phyloP scores from a whole-genome alignment of 2,329 filamentous ascomycete genomes.

The Fragosphaeria purpurea region DNA sequence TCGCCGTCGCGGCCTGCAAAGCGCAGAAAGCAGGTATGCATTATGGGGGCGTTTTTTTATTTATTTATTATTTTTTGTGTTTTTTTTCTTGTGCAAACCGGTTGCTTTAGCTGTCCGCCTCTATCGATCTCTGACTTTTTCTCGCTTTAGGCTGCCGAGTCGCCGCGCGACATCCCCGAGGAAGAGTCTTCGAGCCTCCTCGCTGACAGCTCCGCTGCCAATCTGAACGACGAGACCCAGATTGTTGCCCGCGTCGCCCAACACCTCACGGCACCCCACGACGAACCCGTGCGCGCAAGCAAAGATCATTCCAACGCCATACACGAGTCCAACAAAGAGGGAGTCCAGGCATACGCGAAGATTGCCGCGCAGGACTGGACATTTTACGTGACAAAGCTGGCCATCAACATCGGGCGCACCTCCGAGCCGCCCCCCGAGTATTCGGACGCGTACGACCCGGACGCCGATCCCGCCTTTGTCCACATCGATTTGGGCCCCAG shows the following conservation, averaged over 20 bases:
- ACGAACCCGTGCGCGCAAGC: constrained; percentile 45
- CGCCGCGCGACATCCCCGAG: constrained; percentile 34
- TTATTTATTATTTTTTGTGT: background rate
- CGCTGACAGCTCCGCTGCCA: constrained; percentile 28
- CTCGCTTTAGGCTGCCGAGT: constrained; percentile 27
- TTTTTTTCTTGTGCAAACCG: background rate
- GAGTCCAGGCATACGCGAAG: constrained; percentile 69
- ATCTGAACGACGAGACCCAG: constrained; percentile 41
- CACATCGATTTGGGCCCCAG: constrained; percentile 84
- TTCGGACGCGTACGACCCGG: constrained; percentile 30
- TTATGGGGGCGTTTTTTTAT: background rate
- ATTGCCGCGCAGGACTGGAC: constrained; percentile 76
- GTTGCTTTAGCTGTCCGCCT: background rate
- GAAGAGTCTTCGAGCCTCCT: constrained; percentile 33
- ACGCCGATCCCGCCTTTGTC: constrained; percentile 43
- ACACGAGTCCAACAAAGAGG: constrained; percentile 50
- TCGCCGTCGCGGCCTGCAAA: constrained; percentile 54
- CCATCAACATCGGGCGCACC: constrained; percentile 65
- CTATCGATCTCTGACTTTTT: background rate
- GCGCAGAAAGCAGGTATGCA: constrained; percentile 50
- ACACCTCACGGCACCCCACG: constrained; percentile 32
- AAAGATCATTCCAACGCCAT: constrained; percentile 54
- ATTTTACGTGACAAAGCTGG: constrained; percentile 68
- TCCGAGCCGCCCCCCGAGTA: constrained; percentile 36
- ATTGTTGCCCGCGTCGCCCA: constrained; percentile 47